Percentiles rank a stretch among this genome's conserved stretches.
Evolutionary conservation across 2,329 filamentous ascomycete genomes (phyloP).

Genomic region (Fusarium stilboides): DNA sequence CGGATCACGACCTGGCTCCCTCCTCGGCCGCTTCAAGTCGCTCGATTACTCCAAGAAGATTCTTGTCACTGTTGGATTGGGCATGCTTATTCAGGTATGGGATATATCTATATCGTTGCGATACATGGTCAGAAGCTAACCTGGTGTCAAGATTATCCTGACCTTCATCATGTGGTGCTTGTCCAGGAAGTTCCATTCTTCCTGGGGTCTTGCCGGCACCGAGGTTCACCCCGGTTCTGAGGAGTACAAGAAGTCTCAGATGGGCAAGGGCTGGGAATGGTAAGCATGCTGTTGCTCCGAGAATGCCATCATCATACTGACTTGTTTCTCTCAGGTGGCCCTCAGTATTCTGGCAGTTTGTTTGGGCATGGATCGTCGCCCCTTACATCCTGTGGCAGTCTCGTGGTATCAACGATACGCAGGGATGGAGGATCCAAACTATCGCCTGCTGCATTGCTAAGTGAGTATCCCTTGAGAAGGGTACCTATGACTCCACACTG

Average conservation of each 20-base stretch:
- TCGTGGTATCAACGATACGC: constrained; percentile 73
- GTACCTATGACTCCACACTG: constrained; percentile 9
- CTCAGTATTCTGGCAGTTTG: constrained; percentile 74
- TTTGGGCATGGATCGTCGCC: constrained; percentile 75
- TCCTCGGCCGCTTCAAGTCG: constrained; percentile 56
- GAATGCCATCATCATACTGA: background rate
- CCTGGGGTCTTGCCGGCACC: constrained; percentile 73
- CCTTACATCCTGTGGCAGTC: constrained; percentile 74
- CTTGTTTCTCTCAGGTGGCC: constrained; percentile 64
- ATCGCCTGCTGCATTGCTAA: constrained; percentile 65
- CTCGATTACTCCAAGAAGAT: constrained; percentile 65
- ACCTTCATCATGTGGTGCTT: constrained; percentile 73
- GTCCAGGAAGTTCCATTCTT: constrained; percentile 75
- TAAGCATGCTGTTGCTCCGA: constrained; percentile 46
- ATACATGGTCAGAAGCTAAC: background rate
- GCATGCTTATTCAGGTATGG: constrained; percentile 70
- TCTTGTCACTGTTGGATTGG: constrained; percentile 65
- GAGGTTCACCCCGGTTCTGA: constrained; percentile 69
- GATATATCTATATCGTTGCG: accelerated
- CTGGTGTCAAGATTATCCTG: constrained; percentile 64
- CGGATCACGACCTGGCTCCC: constrained; percentile 38
- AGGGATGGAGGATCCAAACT: constrained; percentile 77
- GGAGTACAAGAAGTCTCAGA: constrained; percentile 63
- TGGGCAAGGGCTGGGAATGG: constrained; percentile 76
- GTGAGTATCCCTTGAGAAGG: constrained; percentile 51